A percentile compares a stretch with the other conserved stretches of the same genome.
phyloP scores from a whole-genome alignment of 495 filamentous ascomycete species.

The Paragyromitra xinjiangensis region DNA sequence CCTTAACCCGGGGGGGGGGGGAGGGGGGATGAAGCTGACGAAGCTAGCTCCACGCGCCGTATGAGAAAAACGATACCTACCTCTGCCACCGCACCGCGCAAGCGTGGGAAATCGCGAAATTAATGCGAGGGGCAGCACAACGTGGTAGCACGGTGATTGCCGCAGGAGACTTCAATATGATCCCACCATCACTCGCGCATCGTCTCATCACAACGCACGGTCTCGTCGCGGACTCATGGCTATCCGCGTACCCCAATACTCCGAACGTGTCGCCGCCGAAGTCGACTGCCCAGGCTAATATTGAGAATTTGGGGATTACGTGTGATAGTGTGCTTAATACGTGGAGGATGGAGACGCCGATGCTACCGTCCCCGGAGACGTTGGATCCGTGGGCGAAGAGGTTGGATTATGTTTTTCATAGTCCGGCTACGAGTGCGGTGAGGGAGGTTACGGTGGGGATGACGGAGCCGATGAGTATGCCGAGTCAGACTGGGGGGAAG shows the following conservation, averaged over 20 bases:
- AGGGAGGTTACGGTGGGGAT: slow-evolving; percentile 76
- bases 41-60: slow-evolving; percentile 80
- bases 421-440: slow-evolving; percentile 69
- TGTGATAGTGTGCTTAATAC: slow-evolving; percentile 89
- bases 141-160: slow-evolving; percentile 85
- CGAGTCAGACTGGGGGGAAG: slow-evolving; percentile 51
- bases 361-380: slow-evolving; percentile 66
- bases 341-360: slow-evolving; percentile 81
- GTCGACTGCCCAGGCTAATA: slow-evolving; percentile 73
- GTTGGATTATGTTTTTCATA: slow-evolving; percentile 90
- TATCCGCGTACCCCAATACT: slow-evolving; percentile 51
- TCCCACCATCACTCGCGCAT: slow-evolving; percentile 86
- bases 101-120: slow-evolving; percentile 95
- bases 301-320: slow-evolving; percentile 81
- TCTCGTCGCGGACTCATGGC: slow-evolving; percentile 84
- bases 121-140: slow-evolving; percentile 84
- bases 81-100: slow-evolving; percentile 89
- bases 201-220: slow-evolving; percentile 80
- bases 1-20: background rate
- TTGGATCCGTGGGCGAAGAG: slow-evolving; percentile 79
- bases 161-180: slow-evolving; percentile 94
- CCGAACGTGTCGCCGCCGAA: slow-evolving; percentile 65
- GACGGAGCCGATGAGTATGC: slow-evolving; percentile 65
- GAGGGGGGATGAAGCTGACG: background rate
- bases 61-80: slow-evolving; percentile 82